Conservation (phyloP, 495 filamentous ascomycete genomes). For the Neurospora sp. region DNA sequence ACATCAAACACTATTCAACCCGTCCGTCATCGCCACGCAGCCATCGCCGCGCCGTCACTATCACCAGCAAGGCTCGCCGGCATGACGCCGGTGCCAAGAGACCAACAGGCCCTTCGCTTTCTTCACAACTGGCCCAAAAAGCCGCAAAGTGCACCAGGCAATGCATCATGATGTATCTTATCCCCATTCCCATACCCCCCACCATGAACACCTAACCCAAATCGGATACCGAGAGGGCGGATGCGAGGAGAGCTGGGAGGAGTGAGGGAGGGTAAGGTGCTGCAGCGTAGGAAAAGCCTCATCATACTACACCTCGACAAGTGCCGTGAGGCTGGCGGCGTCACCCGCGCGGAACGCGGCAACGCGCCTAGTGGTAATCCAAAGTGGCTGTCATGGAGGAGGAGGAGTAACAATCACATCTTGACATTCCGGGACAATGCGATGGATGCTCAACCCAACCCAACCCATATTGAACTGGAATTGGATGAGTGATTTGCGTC, state of each 20-base stretch:
- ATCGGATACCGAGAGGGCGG: neutral
- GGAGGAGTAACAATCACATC: neutral
- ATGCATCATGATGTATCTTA: neutral
- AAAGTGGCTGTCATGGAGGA: neutral
- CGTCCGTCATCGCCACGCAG: neutral
- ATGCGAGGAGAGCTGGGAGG: neutral
- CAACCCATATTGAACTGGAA: neutral
- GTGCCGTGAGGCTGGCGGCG: neutral
- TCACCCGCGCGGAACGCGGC: neutral
- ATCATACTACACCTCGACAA: neutral
- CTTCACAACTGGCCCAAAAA: neutral
- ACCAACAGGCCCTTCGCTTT: neutral
- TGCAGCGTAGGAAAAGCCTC: neutral
- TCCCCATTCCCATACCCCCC: neutral
- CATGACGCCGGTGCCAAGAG: neutral
- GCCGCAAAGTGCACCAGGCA: neutral
- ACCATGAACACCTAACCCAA: neutral
- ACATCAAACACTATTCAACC: neutral
- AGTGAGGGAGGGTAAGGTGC: neutral
- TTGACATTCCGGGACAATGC: neutral
- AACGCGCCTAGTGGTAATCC: neutral
- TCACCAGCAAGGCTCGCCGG: neutral
- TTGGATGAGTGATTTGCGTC: neutral
- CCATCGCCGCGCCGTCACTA: neutral
- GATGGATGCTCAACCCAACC: neutral